Conservation (phyloP, 208 protist genomes). For the Crithidia acanthocephali region DNA sequence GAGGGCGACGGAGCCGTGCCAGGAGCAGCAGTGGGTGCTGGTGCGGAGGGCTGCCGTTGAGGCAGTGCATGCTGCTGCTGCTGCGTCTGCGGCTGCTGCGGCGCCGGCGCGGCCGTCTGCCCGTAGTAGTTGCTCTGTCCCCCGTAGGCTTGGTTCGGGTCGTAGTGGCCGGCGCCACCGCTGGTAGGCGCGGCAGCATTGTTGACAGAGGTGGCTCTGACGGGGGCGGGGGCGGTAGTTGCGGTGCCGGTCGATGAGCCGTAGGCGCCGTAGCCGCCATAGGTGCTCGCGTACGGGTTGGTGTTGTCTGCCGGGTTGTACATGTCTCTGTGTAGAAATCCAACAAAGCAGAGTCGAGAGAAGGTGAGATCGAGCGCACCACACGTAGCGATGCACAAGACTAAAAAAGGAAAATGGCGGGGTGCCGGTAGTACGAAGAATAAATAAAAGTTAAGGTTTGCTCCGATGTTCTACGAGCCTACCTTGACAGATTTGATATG, state of each 20-base stretch:
- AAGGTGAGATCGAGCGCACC: no score
- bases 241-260: background rate
- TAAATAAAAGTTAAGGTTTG: no score
- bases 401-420: no score
- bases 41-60: slow-evolving; percentile 1
- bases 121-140: slow-evolving; percentile 19
- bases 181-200: background rate
- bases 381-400: no score
- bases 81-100: background rate
- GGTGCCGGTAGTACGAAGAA: no score
- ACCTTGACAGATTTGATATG: no score
- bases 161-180: slow-evolving; percentile 14
- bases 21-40: background rate
- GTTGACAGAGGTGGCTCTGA: background rate
- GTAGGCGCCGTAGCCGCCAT: slow-evolving; percentile 39
- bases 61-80: slow-evolving; percentile 14
- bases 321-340: slow-evolving; percentile 13
- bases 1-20: slow-evolving; percentile 22
- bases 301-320: slow-evolving; percentile 23
- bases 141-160: slow-evolving; percentile 14
- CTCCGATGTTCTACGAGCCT: no score
- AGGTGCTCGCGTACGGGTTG: slow-evolving; percentile 31
- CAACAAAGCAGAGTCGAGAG: background rate
- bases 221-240: background rate
- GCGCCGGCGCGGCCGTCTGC: background rate